Evolutionary conservation across 2,329 filamentous ascomycete genomes (phyloP).

Genomic region (Trichoderma citrinoviride): DNA sequence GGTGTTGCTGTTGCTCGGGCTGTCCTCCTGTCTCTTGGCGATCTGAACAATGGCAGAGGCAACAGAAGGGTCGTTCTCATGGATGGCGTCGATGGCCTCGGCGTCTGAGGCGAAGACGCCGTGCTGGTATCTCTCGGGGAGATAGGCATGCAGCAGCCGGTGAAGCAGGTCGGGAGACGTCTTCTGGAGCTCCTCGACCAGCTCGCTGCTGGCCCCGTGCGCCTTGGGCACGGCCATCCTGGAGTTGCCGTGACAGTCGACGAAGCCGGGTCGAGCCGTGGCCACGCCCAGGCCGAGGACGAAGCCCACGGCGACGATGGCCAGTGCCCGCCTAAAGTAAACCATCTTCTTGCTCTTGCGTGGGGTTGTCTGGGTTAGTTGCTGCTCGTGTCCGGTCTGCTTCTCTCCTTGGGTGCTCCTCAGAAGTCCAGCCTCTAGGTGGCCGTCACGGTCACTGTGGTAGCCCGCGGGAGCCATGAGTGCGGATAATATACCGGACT

Average conservation of each 20-base stretch:
- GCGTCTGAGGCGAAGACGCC: constrained; percentile 66
- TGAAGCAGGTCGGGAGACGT: constrained; percentile 62
- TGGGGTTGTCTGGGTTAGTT: background rate
- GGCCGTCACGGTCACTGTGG: constrained; percentile 16
- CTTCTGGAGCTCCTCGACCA: constrained; percentile 40
- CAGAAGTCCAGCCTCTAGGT: constrained; percentile 29
- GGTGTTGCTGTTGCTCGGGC: constrained; percentile 31
- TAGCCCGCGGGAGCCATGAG: constrained; percentile 24
- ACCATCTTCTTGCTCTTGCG: constrained; percentile 25
- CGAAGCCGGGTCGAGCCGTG: constrained; percentile 15
- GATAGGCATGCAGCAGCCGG: constrained; percentile 61
- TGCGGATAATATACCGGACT: constrained; percentile 2
- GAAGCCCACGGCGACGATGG: constrained; percentile 29
- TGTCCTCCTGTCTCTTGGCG: constrained; percentile 56
- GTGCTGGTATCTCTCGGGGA: constrained; percentile 63
- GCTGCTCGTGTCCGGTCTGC: constrained; percentile 11
- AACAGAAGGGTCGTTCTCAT: constrained; percentile 58
- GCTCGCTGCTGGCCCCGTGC: constrained; percentile 30
- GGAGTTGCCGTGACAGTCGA: constrained; percentile 7
- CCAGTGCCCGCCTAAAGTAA: constrained; percentile 21
- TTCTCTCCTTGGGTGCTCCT: constrained; percentile 29
- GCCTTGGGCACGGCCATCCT: constrained; percentile 18
- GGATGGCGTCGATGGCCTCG: constrained; percentile 61
- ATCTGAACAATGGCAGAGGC: constrained; percentile 63
- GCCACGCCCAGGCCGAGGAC: constrained; percentile 30